Base-by-base conservation (phyloP, 1,284 basidiomycete species). In the Ganoderma sp. region DNA sequence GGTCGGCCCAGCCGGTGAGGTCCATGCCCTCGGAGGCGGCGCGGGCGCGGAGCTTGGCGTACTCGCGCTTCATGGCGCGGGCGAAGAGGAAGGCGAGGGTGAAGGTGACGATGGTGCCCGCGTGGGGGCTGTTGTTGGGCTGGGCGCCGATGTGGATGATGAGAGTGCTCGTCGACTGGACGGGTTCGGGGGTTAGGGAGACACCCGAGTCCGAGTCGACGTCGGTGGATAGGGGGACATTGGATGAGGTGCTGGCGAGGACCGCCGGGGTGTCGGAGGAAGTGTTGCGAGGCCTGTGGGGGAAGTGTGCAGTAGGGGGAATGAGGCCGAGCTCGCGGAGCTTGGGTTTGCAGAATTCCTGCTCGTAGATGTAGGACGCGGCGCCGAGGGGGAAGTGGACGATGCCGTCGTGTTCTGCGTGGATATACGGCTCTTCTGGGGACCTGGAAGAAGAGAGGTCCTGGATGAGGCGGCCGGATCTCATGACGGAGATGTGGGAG, bases 71-170 rank as follows among this genome's bases (percentile, higher is more conserved):
- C 19, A 71, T 56, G 17, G 4, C 59, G 15, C 67, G 66, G 2
- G 70, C 77, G 41, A 78, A 62, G 60, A 74, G 37, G 71, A 79
- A 78, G 6, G 74, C 77, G 8, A 74, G 60, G 22, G 75, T 57
- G 68, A 79, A 78, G 25, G 69, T 71, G 61, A 75, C 67, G 52
- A 79, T 74, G 6, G 78, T 79, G 6, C 78, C 78, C 0, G 70
- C 67, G 66, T 79, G 78, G 6, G 77, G 77, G 61, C 73, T 75
- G 69, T 76, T 79, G 68, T 79, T 79, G 8, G 78, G 78, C 64
- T 79, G 78, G 28, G 77, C 74, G 42, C 78, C 78, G 60, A 79
- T 74, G 42, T 79, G 78, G 17, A 79, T 63, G 65, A 73, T 67
- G 15, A 73, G 57, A n/a, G 64, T 71, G 52, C 52, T 54, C 28